These are phyloP conservation scores for Exsudoporus frostii DNA, from an alignment of 768 basidiomycete species.

Conservation along the genomic window DNA sequence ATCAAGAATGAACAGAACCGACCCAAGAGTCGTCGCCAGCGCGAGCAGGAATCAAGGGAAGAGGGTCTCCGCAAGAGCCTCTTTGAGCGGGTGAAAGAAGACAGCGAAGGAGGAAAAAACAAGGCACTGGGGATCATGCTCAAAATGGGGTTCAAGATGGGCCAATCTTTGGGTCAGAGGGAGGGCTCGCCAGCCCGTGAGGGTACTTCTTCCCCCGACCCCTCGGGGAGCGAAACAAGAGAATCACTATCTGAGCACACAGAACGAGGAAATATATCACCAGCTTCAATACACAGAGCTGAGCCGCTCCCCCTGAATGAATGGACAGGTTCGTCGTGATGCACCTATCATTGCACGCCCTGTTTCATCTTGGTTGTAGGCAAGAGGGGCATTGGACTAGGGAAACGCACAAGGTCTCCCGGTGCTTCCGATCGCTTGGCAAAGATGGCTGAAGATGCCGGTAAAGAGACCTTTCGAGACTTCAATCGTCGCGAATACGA, in stretches of 20 bases:
- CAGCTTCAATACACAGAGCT: constrained; percentile 40
- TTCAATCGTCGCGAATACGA: constrained; percentile 72
- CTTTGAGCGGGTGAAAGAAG: constrained; percentile 72
- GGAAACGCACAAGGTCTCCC: constrained; percentile 68
- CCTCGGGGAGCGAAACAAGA: background rate
- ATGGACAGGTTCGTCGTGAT: constrained; percentile 66
- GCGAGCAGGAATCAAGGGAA: constrained; percentile 70
- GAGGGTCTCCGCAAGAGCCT: constrained; percentile 79
- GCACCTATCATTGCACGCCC: background rate
- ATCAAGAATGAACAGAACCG: constrained; percentile 67
- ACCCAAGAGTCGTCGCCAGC: constrained; percentile 58
- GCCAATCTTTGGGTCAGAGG: constrained; percentile 65
- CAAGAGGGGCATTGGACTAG: constrained; percentile 71
- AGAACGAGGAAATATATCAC: background rate
- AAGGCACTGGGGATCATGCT: constrained; percentile 89
- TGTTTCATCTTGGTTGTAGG: constrained; percentile 42
- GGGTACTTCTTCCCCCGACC: background rate
- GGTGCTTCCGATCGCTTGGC: constrained; percentile 58
- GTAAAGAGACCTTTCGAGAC: constrained; percentile 62
- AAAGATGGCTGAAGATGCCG: constrained; percentile 55
- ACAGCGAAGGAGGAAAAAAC: constrained; percentile 46
- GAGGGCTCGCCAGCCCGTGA: constrained; percentile 10
- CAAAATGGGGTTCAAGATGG: constrained; percentile 91
- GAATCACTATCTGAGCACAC: constrained; percentile 3
- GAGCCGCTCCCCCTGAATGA: constrained; percentile 76